Conservation (phyloP, 257 asterid species). For the Apocynum venetum region DNA sequence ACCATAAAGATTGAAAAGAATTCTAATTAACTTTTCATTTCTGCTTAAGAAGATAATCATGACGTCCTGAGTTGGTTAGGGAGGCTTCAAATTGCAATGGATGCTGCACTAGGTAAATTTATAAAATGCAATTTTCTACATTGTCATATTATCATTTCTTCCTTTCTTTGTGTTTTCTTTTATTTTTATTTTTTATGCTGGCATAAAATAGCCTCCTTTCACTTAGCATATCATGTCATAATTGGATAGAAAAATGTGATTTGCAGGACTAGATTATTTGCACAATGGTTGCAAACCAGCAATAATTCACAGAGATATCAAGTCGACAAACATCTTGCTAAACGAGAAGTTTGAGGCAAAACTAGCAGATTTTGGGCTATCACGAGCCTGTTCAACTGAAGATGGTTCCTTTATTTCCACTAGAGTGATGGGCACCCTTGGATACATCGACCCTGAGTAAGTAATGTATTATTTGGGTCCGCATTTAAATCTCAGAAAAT, state of each 20-base stretch:
- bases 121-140: too few relatives aligned
- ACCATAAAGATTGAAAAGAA: too few relatives aligned
- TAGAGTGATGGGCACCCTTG: conserved; percentile 28
- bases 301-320: conserved; percentile 47
- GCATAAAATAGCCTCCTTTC: too few relatives aligned
- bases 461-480: not conserved
- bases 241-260: too few relatives aligned
- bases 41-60: conserved; percentile 9
- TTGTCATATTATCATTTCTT: too few relatives aligned
- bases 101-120: conserved; percentile 39
- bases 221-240: too few relatives aligned
- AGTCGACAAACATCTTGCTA: conserved; percentile 32
- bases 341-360: conserved; percentile 28
- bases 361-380: conserved; percentile 41
- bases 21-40: too few relatives aligned
- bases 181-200: too few relatives aligned
- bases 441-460: conserved; percentile 42
- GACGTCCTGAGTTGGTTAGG: conserved; percentile 33
- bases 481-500: too few relatives aligned
- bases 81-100: conserved; percentile 33
- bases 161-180: too few relatives aligned
- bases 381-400: conserved; percentile 26
- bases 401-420: conserved; percentile 24
- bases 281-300: conserved; percentile 40
- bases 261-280: conserved; percentile 43